Evolutionary conservation across 176 grass and related monocot species (phyloP).

Genomic region (Zea mays): DNA sequence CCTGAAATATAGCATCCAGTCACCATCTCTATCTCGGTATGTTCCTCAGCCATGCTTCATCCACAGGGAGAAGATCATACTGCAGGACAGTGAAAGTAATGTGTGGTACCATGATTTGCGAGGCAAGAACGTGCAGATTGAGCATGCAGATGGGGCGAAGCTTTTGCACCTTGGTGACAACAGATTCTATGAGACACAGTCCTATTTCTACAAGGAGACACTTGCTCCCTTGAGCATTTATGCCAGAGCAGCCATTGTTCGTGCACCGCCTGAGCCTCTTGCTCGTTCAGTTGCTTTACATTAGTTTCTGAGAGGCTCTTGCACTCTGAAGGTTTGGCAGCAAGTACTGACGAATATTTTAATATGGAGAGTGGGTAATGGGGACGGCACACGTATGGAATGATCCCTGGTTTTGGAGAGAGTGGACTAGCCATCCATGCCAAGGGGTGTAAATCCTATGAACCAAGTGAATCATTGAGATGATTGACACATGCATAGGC

Average conservation of each 20-base stretch:
- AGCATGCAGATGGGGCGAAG: slow-evolving; percentile 1
- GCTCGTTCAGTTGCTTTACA: not conserved
- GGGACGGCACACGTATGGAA: not conserved
- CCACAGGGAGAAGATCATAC: slow-evolving; percentile 27
- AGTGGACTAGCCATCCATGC: no score
- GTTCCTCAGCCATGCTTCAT: slow-evolving; percentile 46
- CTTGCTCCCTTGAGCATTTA: slow-evolving; percentile 37
- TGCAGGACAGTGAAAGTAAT: slow-evolving; percentile 21
- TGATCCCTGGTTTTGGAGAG: not conserved
- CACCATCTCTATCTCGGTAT: not conserved
- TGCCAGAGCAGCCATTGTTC: slow-evolving; percentile 27
- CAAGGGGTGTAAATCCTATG: not conserved
- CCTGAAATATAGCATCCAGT: slow-evolving; percentile 30
- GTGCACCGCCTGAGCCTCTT: not conserved
- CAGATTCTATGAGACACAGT: slow-evolving; percentile 29
- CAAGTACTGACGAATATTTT: not conserved
- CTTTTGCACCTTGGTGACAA: slow-evolving; percentile 17
- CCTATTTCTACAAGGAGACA: slow-evolving; percentile 35
- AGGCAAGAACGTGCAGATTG: not conserved
- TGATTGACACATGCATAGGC: not conserved
- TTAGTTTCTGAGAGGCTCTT: not conserved
- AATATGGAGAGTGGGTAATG: not conserved
- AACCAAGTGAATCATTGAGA: not conserved
- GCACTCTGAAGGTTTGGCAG: not conserved
- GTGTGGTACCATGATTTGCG: slow-evolving; percentile 27